Conservation (phyloP, 805 yeast species). For the Ogataea salicorniae region DNA sequence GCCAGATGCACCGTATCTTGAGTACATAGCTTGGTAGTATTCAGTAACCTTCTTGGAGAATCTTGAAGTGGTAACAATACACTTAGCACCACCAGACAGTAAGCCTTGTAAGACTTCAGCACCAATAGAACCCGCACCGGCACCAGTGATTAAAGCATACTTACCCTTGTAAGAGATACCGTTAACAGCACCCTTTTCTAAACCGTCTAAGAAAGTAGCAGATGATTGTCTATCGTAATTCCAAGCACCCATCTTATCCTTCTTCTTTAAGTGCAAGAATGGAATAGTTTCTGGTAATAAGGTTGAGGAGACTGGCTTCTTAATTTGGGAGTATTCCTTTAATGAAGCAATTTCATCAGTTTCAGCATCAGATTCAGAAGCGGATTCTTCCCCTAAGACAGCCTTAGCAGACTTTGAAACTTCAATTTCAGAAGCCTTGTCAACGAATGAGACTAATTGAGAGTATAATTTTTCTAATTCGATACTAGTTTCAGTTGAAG, state of each 20-base stretch:
- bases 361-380: conserved; percentile 44
- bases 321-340: conserved; percentile 62
- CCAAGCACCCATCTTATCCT: conserved; percentile 71
- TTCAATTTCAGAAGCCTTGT: conserved; percentile 65
- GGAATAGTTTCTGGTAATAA: conserved; percentile 86
- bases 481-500: conserved; percentile 60
- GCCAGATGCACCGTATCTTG: conserved; percentile 89
- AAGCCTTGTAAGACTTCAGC: conserved; percentile 94
- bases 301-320: conserved; percentile 67
- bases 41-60: conserved; percentile 93
- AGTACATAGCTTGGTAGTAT: conserved; percentile 89
- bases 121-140: conserved; percentile 98
- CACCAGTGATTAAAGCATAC: conserved; percentile 92
- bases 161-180: conserved; percentile 89
- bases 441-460: conserved; percentile 64
- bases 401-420: conserved; percentile 57
- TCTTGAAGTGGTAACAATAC: conserved; percentile 92
- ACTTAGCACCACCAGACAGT: conserved; percentile 96
- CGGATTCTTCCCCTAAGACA: conserved; percentile 40
- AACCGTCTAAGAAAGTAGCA: conserved; percentile 75
- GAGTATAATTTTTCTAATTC: conserved; percentile 70
- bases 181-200: conserved; percentile 90
- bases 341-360: conserved; percentile 85
- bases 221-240: conserved; percentile 76
- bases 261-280: conserved; percentile 86